phyloP scores from a whole-genome alignment of 345 rosid species.

The Citrus hindsii region DNA sequence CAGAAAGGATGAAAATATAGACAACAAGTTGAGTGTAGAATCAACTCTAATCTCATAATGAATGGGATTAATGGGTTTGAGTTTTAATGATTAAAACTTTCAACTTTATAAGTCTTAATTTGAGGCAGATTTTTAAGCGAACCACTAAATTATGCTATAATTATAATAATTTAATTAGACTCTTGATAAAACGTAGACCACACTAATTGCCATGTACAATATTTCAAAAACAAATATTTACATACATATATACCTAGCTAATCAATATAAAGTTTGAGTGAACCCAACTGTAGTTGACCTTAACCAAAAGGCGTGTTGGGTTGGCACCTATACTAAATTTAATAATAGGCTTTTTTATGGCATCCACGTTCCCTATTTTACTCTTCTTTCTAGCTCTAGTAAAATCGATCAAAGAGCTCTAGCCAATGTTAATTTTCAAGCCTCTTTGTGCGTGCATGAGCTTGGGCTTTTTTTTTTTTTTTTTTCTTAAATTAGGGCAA shows the following conservation, averaged over 20 bases:
- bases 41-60: neutral
- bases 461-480: neutral
- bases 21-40: neutral
- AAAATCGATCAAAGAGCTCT: neutral
- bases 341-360: neutral
- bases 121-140: no score
- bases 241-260: neutral
- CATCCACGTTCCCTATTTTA: neutral
- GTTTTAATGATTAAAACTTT: no score
- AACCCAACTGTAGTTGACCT: conserved; percentile 8
- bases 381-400: neutral
- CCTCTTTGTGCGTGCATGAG: neutral
- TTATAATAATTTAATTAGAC: no score
- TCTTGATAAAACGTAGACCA: no score
- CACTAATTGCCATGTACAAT: no score
- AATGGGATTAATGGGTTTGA: neutral
- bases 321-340: neutral
- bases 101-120: no score
- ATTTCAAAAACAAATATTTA: no score
- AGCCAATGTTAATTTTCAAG: neutral
- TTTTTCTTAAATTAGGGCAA: neutral
- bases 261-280: neutral
- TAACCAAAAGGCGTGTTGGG: conserved; percentile 10
- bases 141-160: no score
- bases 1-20: neutral